Evolutionary conservation across 495 filamentous ascomycete species (phyloP).

Genomic region (Lepraria neglecta): DNA sequence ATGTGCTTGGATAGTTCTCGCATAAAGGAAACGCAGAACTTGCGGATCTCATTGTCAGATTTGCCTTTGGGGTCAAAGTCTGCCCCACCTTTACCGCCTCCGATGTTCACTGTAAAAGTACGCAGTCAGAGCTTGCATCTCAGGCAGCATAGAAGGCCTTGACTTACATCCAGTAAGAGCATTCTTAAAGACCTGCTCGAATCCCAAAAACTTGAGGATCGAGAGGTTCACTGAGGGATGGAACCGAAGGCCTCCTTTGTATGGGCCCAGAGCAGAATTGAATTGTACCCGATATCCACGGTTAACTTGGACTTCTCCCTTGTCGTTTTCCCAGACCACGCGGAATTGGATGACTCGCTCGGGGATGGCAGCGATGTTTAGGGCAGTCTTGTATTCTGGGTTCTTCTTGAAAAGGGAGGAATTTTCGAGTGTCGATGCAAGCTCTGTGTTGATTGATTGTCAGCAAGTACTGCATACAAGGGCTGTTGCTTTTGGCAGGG

Average conservation of each 20-base stretch:
- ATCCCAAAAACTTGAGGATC: constrained; percentile 96
- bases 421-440: constrained; percentile 87
- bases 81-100: constrained; percentile 95
- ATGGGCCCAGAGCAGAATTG: constrained; percentile 96
- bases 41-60: constrained; percentile 92
- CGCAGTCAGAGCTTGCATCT: constrained; percentile 23
- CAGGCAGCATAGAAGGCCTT: background rate
- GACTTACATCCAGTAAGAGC: constrained; percentile 86
- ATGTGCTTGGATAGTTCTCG: constrained; percentile 90
- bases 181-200: constrained; percentile 99
- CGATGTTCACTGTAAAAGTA: constrained; percentile 70
- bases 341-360: constrained; percentile 97
- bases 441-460: constrained; percentile 52
- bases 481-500: background rate
- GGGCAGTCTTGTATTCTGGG: constrained; percentile 88
- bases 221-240: constrained; percentile 95
- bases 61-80: constrained; percentile 99
- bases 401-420: constrained; percentile 87
- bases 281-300: constrained; percentile 96
- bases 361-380: constrained; percentile 81
- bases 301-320: constrained; percentile 85
- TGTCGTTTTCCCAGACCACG: constrained; percentile 93
- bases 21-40: constrained; percentile 97
- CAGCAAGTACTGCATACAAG: background rate
- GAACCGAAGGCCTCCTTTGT: constrained; percentile 96